Evolutionary conservation across 768 basidiomycete genomes (phyloP).

Genomic region (Tricholoma sp.): DNA sequence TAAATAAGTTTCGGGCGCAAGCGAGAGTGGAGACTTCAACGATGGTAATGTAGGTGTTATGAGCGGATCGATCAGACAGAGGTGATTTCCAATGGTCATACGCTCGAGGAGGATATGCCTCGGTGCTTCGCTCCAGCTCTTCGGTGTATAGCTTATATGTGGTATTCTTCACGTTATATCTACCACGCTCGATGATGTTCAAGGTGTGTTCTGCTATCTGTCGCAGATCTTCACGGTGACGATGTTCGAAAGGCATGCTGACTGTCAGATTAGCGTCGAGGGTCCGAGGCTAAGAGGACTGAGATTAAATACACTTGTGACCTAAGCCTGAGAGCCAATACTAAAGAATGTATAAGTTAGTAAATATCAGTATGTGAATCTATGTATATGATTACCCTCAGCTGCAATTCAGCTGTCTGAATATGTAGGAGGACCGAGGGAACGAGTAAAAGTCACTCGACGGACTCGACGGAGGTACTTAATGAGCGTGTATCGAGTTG

Average conservation of each 20-base stretch:
- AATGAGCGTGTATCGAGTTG: too few relatives aligned
- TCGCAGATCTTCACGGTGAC: neutral
- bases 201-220: neutral
- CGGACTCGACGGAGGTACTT: too few relatives aligned
- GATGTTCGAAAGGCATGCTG: neutral
- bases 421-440: too few relatives aligned
- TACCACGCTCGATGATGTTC: neutral
- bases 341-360: too few relatives aligned
- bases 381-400: too few relatives aligned
- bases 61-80: neutral
- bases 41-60: neutral
- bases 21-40: neutral
- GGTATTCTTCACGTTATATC: neutral
- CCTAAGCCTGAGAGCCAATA: too few relatives aligned
- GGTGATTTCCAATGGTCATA: neutral
- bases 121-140: neutral
- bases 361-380: too few relatives aligned
- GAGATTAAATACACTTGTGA: too few relatives aligned
- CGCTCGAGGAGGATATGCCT: neutral
- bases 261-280: neutral
- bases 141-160: neutral
- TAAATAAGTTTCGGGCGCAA: neutral
- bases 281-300: neutral
- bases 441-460: neutral
- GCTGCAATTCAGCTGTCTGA: too few relatives aligned